A percentile compares a stretch with the other conserved stretches of the same genome.
Conservation (phyloP, 345 rosid species). For the Eucalyptus pauciflora region DNA sequence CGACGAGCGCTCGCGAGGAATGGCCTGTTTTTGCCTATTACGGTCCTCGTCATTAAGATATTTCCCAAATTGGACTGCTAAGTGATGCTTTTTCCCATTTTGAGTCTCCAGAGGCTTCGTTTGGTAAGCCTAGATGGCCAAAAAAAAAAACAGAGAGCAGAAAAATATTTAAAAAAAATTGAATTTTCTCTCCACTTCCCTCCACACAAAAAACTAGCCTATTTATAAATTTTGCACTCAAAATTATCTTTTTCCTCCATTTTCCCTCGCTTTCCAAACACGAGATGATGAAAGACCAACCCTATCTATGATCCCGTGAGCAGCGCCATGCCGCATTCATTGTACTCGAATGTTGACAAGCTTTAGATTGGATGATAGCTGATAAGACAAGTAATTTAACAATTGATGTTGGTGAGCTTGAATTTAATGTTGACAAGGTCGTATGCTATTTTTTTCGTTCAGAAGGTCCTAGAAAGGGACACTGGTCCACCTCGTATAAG, state of each 20-base stretch:
- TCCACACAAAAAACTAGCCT: not conserved
- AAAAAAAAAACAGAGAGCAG: not conserved
- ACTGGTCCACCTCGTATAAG: not conserved
- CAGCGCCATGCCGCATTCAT: not conserved
- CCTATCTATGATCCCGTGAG: not conserved
- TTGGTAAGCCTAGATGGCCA: not conserved
- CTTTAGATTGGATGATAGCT: not conserved
- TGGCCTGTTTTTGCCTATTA: not conserved
- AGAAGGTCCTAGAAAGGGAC: not conserved
- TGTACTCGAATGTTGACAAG: not conserved
- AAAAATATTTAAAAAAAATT: too few species aligned
- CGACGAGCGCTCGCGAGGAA: not conserved
- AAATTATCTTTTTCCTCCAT: not conserved
- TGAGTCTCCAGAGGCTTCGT: not conserved
- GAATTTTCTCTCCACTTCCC: not conserved
- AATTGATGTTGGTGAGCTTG: not conserved
- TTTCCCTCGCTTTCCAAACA: not conserved
- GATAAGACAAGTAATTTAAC: not conserved
- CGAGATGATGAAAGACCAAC: accelerated
- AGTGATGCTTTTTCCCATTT: not conserved
- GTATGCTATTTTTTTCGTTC: not conserved
- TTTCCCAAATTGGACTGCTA: not conserved
- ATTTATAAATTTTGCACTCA: not conserved
- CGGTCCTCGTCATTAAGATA: not conserved
- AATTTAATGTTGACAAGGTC: not conserved